A percentile compares a stretch with the other conserved stretches of the same genome.
phyloP scores from a whole-genome alignment of 768 basidiomycete species.

The Boletus barrowsii region DNA sequence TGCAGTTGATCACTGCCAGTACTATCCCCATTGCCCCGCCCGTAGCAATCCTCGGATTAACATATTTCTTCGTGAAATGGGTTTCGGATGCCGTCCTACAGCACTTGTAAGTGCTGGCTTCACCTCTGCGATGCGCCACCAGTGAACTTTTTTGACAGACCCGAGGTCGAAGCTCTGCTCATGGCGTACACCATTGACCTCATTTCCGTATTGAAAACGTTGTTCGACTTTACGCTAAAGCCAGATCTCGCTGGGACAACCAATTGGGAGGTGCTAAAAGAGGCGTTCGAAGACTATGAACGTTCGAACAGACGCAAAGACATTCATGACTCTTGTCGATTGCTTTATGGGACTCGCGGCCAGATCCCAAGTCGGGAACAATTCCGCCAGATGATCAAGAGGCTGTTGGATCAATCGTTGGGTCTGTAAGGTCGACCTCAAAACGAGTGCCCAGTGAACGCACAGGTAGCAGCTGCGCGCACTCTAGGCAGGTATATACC shows the following conservation, averaged over 20 bases:
- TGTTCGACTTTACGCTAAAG: slow-evolving; percentile 5
- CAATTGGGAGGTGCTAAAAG: slow-evolving; percentile 3
- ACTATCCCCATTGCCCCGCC: neutral
- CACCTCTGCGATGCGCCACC: neutral
- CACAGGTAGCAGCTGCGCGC: too few species aligned
- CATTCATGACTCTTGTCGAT: neutral
- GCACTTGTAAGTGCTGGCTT: neutral
- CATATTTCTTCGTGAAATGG: slow-evolving; percentile 5
- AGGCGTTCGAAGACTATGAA: slow-evolving; percentile 4
- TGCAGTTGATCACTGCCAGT: neutral
- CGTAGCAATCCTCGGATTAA: slow-evolving; percentile 4
- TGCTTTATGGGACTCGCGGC: neutral
- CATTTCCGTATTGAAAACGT: neutral
- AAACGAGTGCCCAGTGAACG: too few species aligned
- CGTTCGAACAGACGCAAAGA: neutral
- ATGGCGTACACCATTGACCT: slow-evolving; percentile 6
- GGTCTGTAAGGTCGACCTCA: neutral
- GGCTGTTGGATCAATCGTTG: neutral
- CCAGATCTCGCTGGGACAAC: slow-evolving; percentile 6
- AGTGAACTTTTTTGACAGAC: neutral
- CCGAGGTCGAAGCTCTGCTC: neutral
- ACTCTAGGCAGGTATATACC: too few species aligned
- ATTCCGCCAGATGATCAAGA: neutral
- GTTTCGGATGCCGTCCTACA: neutral
- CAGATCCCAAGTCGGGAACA: neutral